Evolutionary conservation across 2,329 filamentous ascomycete species (phyloP).

Genomic region (Bertia moriformis): DNA sequence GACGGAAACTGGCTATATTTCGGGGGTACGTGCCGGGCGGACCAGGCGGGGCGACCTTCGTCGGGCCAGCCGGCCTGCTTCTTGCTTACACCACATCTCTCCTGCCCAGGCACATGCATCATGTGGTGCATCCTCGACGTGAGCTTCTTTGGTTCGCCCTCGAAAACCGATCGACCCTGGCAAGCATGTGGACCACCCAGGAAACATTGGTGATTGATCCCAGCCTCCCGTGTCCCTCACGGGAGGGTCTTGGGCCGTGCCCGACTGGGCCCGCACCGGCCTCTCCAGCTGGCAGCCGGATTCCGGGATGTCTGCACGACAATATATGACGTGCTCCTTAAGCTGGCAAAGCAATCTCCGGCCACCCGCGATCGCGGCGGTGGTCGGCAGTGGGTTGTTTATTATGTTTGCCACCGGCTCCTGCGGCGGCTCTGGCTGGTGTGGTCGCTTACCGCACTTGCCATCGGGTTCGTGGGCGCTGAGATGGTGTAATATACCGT

Average conservation of each 20-base stretch:
- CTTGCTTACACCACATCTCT: conserved; percentile 4
- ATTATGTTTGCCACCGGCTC: conserved; percentile 28
- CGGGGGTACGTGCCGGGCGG: conserved; percentile 11
- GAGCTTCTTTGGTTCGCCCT: conserved; percentile 40
- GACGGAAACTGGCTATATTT: conserved; percentile 30
- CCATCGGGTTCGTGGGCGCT: conserved; percentile 29
- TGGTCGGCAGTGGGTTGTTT: conserved; percentile 32
- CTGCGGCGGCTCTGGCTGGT: conserved; percentile 33
- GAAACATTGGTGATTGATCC: conserved; percentile 16
- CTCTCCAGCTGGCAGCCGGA: conserved; percentile 35
- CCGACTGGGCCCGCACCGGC: conserved; percentile 20
- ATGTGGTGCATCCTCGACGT: conserved; percentile 40
- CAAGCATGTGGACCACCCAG: conserved; percentile 25
- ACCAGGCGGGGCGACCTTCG: background rate
- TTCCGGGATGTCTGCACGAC: conserved; percentile 29
- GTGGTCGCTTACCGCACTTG: conserved; percentile 28
- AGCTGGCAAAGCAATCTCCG: conserved; percentile 36
- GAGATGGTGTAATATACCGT: conserved; percentile 34
- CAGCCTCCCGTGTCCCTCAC: conserved; percentile 23
- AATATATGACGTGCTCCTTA: conserved; percentile 33
- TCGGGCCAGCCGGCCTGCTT: too few species aligned
- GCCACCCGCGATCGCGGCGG: conserved; percentile 32
- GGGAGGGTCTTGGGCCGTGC: conserved; percentile 27
- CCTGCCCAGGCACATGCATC: conserved; percentile 25
- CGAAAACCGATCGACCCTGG: conserved; percentile 25